Evolutionary conservation across 129 eudicot species (phyloP).

Genomic region (Apium graveolens): DNA sequence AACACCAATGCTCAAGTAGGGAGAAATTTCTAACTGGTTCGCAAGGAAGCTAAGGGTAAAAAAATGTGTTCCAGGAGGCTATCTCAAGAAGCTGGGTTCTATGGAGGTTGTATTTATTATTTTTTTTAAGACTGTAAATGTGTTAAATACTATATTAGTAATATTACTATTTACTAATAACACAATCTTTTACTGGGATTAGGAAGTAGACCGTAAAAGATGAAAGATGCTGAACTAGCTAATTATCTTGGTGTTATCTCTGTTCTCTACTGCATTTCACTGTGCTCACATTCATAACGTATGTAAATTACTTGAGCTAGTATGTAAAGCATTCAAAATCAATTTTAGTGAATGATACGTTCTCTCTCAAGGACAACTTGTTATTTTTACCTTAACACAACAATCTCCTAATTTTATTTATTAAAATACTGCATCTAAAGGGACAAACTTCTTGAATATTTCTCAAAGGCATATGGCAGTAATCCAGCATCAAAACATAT

Average conservation of each 20-base stretch:
- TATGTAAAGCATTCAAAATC: neutral
- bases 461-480: neutral
- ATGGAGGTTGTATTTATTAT: neutral
- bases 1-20: neutral
- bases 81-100: neutral
- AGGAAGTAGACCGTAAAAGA: neutral
- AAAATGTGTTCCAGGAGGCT: neutral
- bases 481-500: neutral
- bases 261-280: neutral
- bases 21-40: neutral
- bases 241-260: neutral
- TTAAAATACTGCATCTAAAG: neutral
- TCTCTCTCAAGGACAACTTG: neutral
- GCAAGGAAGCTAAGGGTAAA: neutral
- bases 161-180: too few species aligned
- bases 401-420: neutral
- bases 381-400: neutral
- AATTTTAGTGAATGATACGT: neutral
- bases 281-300: neutral
- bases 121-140: neutral
- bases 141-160: neutral
- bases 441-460: neutral
- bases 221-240: neutral
- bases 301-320: neutral
- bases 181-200: neutral